phyloP scores from a whole-genome alignment of 805 yeast genomes.

The Millerozyma acaciae region DNA sequence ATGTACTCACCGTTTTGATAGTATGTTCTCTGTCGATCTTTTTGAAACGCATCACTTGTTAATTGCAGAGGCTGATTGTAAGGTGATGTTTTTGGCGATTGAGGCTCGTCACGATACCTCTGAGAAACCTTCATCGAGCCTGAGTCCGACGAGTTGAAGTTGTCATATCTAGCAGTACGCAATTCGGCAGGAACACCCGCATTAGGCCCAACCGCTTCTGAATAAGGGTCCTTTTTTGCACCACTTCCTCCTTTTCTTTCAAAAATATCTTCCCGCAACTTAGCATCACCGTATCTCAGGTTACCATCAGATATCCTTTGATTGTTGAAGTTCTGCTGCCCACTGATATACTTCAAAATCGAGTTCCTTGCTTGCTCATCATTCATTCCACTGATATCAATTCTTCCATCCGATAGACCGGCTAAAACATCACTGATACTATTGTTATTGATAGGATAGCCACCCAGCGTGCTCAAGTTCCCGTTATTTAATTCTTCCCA shows the following conservation, averaged over 20 bases:
- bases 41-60: slow-evolving; percentile 12
- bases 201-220: too few relatives aligned
- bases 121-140: too few relatives aligned
- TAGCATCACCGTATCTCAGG: slow-evolving; percentile 13
- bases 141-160: too few relatives aligned
- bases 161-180: too few relatives aligned
- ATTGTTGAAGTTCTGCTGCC: slow-evolving; percentile 19
- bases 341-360: slow-evolving; percentile 33
- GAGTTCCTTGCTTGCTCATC: slow-evolving; percentile 39
- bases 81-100: slow-evolving; percentile 40
- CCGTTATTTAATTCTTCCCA: slow-evolving; percentile 26
- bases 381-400: slow-evolving; percentile 37
- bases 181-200: too few relatives aligned
- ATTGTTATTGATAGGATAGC: slow-evolving; percentile 23
- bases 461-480: slow-evolving; percentile 24
- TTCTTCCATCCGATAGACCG: slow-evolving; percentile 33
- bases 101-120: slow-evolving; percentile 32
- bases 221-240: too few relatives aligned
- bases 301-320: slow-evolving; percentile 8
- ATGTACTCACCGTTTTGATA: background rate
- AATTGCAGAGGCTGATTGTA: slow-evolving; percentile 12
- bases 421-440: slow-evolving; percentile 31
- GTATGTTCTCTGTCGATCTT: slow-evolving; percentile 4
- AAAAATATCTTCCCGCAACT: slow-evolving; percentile 38
- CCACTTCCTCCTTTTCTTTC: slow-evolving; percentile 14